Percentiles rank a stretch among this genome's conserved stretches.
Conservation (phyloP, 306 rosid species). For the Hippophae tibetana region DNA sequence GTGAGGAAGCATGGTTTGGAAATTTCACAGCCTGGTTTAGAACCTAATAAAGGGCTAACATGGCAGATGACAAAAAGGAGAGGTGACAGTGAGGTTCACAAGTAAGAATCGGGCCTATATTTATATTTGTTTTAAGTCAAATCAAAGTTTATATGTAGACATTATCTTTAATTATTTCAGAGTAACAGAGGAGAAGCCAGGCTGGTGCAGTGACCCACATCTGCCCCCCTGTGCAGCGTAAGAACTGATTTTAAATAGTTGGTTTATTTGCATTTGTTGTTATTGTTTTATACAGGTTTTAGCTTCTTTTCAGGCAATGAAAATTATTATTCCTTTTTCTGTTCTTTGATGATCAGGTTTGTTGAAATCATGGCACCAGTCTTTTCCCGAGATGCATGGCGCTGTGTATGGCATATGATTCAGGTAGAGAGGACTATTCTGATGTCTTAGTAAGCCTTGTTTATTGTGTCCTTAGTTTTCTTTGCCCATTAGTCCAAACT, state of each 20-base stretch:
- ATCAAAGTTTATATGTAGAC: not conserved
- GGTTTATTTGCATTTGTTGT: not conserved
- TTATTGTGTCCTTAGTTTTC: slow-evolving; percentile 8
- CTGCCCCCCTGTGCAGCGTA: slow-evolving; percentile 99
- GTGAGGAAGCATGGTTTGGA: slow-evolving; percentile 91
- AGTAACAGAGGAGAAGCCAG: slow-evolving; percentile 75
- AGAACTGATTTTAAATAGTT: slow-evolving; percentile 16
- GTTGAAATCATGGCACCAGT: slow-evolving; percentile 99
- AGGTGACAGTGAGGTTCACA: slow-evolving; percentile 91
- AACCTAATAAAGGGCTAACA: slow-evolving; percentile 80
- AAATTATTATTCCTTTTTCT: not conserved
- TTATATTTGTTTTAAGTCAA: not conserved
- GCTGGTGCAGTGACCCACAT: slow-evolving; percentile 93
- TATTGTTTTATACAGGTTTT: slow-evolving; percentile 1
- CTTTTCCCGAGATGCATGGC: slow-evolving; percentile 96
- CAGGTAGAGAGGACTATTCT: slow-evolving; percentile 40
- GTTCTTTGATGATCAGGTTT: slow-evolving; percentile 40
- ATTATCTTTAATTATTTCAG: slow-evolving; percentile 30
- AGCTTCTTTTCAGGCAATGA: not conserved
- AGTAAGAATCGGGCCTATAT: slow-evolving; percentile 37
- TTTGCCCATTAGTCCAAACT: slow-evolving; percentile 6
- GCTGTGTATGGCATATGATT: slow-evolving; percentile 96
- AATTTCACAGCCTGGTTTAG: slow-evolving; percentile 97
- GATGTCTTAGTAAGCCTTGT: not conserved
- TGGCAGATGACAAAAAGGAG: slow-evolving; percentile 99